Base-by-base conservation (phyloP, 306 rosid species). In the Vigna angularis region DNA sequence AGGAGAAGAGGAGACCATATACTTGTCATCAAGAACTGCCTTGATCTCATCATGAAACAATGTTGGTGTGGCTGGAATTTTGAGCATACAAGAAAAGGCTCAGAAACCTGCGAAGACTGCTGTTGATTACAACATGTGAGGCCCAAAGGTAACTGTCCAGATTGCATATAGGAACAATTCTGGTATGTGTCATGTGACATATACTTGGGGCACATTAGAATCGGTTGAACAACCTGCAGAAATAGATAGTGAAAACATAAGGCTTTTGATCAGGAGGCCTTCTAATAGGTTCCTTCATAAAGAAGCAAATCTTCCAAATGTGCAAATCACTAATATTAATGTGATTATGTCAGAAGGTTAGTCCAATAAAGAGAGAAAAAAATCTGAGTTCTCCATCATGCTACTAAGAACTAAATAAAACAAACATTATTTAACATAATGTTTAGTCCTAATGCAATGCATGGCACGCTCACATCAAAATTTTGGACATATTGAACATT, bases 161-260 rank as follows among this genome's bases (percentile, higher is more conserved):
- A 63, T 78, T 80, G 85, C 83, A 82, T 49, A 24, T 78, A 82
- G 9, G 77, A 70, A 65, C 88, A 85, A 64, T 64, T 82, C 7
- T 53, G 75, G 69, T 85, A 85, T 8, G 88, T 61, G 47, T 85
- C 88, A 55, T 85, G 73, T 30, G 88, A 74, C 69, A 36, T 7
- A 75, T 70, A 85, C 82, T 85, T 85, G 1, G 88, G 86, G 69
- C 88, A 85, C 79, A 85, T 82, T 36, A 85, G 81, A 74, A 70
- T 77, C 49, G 88, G 88, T 49, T 70, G 65, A 40, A 85, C 79
- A 22, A 74, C 73, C 86, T 83, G 80, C 36, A 74, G 11, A 71
- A 24, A 72, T 2, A 66, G 56, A 14, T 30, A 6, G 61, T n/a
- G 44, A 64, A 44, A 20, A 55, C 48, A 77, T 82, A 0, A 82